Base-by-base conservation (phyloP, 345 rosid genomes). In the Alliaria petiolata region DNA sequence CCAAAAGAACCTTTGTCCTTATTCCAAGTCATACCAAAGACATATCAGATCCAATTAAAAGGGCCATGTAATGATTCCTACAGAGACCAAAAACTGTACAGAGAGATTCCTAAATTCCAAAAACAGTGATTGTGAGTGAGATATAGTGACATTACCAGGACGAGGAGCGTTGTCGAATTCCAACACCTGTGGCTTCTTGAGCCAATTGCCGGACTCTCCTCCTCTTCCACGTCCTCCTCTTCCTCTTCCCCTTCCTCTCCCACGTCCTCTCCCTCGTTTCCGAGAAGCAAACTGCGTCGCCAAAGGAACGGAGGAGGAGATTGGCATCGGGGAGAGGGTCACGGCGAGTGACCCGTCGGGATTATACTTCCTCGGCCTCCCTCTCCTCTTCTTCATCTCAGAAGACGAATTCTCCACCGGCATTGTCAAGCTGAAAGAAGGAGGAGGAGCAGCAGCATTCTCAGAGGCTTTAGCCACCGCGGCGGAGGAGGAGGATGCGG, bases 321-420 rank as follows among this genome's bases (percentile, higher is more conserved):
- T 87, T 10, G 98, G 97, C 97, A 82, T 87, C 10, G 99, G 97
- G 12, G 98, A 95, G 51, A 89, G 74, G 42, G 98, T 77, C 67
- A 65, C 40, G 6, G 81, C 72, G 63, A 83, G 54, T 1, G 78
- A 54, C 19, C 96, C 97, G 50, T 91, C 98, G 1, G 91, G 86
- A 8, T 84, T 81, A 69, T 82, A 86, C 85, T 95, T 95, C 65
- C 92, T 86, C 5, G 99, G 97, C 69, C 97, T 81, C 4, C 97
- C 97, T 79, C 99, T 85, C 83, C 87, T 91, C 84, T 89, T 95
- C 85, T 87, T 95, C 75, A 55, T 39, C 25, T 77, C 83, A 11
- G 83, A 42, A 35, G 74, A 77, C 2, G 77, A 55, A 11, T 76
- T 83, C 42, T 71, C 65, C 34, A 53, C 83, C 52, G 79, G 76